phyloP scores from a whole-genome alignment of 2,329 filamentous ascomycete species.

The Colletotrichum endophyticum region DNA sequence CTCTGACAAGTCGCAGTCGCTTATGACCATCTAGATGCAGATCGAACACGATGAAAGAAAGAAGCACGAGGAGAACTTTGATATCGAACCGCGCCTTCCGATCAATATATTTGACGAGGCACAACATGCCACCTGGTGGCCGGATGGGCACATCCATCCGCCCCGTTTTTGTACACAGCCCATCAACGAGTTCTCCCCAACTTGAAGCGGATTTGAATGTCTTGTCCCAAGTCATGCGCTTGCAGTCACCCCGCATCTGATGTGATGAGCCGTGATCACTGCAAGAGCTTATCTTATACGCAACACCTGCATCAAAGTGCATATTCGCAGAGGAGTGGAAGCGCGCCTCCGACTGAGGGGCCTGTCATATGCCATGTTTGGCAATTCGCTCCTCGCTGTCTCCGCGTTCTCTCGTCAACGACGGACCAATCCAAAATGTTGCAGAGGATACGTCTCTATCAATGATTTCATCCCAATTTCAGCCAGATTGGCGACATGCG shows the following conservation, averaged over 20 bases:
- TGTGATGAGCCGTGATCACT: background rate
- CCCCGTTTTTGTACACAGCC: background rate
- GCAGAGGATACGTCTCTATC: background rate
- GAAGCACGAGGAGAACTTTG: background rate
- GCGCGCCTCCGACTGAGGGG: background rate
- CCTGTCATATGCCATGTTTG: background rate
- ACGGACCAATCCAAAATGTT: background rate
- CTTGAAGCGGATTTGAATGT: background rate
- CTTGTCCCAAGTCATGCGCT: background rate
- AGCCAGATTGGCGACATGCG: background rate
- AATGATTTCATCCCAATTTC: background rate
- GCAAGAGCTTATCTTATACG: background rate
- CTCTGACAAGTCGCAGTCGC: background rate
- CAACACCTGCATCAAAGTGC: background rate
- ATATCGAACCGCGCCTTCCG: background rate
- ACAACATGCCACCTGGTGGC: background rate
- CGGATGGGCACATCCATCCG: background rate
- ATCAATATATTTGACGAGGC: background rate
- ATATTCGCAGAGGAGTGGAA: background rate
- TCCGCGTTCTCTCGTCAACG: background rate
- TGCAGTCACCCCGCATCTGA: background rate
- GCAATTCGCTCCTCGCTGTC: background rate
- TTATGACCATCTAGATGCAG: background rate
- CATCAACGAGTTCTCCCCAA: background rate
- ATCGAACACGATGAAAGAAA: background rate